A percentile compares a stretch with the other conserved stretches of the same genome.
Evolutionary conservation across 1,284 basidiomycete genomes (phyloP).

Genomic region (Trichosporon sp.): DNA sequence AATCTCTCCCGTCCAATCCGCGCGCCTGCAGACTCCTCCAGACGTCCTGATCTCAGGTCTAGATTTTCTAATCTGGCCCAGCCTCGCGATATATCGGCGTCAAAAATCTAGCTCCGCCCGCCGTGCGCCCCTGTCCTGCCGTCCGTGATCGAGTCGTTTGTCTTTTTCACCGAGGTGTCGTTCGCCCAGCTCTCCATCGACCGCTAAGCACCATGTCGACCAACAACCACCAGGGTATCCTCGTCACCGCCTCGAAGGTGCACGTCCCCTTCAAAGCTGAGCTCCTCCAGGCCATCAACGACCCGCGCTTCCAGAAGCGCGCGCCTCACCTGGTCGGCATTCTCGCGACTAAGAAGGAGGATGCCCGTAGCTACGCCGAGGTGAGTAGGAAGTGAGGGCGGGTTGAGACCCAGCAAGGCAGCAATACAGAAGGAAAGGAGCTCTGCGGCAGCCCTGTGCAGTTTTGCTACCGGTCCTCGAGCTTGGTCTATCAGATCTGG

Average conservation of each 20-base stretch:
- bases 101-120: slow-evolving; percentile 8
- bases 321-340: slow-evolving; percentile 86
- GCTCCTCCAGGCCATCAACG: slow-evolving; percentile 45
- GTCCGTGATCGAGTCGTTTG: slow-evolving; percentile 5
- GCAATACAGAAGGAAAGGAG: background rate
- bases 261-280: slow-evolving; percentile 56
- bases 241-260: slow-evolving; percentile 56
- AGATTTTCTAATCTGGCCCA: slow-evolving; percentile 13
- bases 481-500: background rate
- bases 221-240: slow-evolving; percentile 47
- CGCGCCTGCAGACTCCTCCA: background rate
- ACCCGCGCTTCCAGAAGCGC: slow-evolving; percentile 41
- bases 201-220: slow-evolving; percentile 25
- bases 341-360: slow-evolving; percentile 80
- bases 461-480: background rate
- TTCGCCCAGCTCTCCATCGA: background rate
- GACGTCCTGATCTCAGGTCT: background rate
- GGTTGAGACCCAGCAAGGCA: background rate
- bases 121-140: slow-evolving; percentile 3
- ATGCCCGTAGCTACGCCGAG: slow-evolving; percentile 87
- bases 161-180: slow-evolving; percentile 13
- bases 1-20: slow-evolving; percentile 7
- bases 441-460: too few relatives aligned
- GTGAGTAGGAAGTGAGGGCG: slow-evolving; percentile 35
- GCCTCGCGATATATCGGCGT: slow-evolving; percentile 5